These are phyloP conservation scores for Pythium plurisporium DNA, from an alignment of 352 stramenopile species.

Conservation along the genomic window DNA sequence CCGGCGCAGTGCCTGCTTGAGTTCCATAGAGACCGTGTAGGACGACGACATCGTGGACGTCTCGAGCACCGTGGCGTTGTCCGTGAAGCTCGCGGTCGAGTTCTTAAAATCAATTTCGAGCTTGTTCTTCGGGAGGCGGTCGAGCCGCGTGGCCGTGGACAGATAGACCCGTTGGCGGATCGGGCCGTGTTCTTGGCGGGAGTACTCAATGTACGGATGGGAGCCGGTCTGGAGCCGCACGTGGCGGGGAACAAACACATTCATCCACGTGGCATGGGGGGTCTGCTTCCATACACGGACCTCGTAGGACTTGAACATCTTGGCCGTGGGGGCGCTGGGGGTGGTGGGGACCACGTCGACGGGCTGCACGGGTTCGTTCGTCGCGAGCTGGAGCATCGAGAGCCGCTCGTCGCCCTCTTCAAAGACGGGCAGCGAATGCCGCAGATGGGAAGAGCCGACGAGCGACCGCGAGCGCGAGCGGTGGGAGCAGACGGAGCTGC, in stretches of 20 bases:
- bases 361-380: conserved; percentile 22
- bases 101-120: conserved; percentile 62
- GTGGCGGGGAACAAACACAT: conserved; percentile 65
- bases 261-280: conserved; percentile 66
- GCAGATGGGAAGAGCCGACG: background rate
- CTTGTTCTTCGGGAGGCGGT: conserved; percentile 66
- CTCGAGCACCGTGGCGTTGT: background rate
- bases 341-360: conserved; percentile 15
- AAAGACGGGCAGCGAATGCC: conserved; percentile 9
- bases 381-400: conserved; percentile 18
- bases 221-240: conserved; percentile 57
- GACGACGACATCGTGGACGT: too few species aligned
- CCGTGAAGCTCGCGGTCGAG: background rate
- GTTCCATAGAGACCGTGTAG: background rate
- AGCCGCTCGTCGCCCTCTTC: conserved; percentile 15
- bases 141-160: conserved; percentile 47
- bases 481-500: conserved; percentile 15
- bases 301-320: conserved; percentile 40
- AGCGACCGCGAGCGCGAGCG: conserved; percentile 12
- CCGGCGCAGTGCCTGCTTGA: conserved; percentile 10
- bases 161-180: conserved; percentile 63
- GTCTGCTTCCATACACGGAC: conserved; percentile 66
- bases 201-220: conserved; percentile 64
- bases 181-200: conserved; percentile 42
- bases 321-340: conserved; percentile 15